Evolutionary conservation across 345 rosid species (phyloP).

Genomic region (Cochlearia excelsa): DNA sequence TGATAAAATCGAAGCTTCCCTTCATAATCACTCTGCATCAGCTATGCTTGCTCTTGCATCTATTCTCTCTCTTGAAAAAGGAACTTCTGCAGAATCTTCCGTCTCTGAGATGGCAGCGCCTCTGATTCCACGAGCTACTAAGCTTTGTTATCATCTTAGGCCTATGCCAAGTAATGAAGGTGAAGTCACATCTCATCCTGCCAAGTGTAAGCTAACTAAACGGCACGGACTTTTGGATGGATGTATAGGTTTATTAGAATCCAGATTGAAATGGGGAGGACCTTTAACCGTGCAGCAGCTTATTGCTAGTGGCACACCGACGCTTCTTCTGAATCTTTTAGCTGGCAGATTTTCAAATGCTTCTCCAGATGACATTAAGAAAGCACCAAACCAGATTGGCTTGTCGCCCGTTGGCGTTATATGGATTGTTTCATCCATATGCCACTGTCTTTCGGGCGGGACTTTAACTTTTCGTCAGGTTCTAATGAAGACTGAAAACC

Average conservation of each 20-base stretch:
- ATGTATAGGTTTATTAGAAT: slow-evolving; percentile 84
- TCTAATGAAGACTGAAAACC: slow-evolving; percentile 55
- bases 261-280: slow-evolving; percentile 80
- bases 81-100: slow-evolving; percentile 67
- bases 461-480: slow-evolving; percentile 70
- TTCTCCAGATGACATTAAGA: slow-evolving; percentile 44
- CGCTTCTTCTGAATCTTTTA: slow-evolving; percentile 68
- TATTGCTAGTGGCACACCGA: slow-evolving; percentile 78
- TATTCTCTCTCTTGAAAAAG: slow-evolving; percentile 85
- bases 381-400: slow-evolving; percentile 44
- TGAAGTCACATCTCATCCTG: slow-evolving; percentile 31
- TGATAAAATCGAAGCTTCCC: slow-evolving; percentile 51
- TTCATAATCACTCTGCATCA: slow-evolving; percentile 70
- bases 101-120: slow-evolving; percentile 73
- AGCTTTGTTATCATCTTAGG: slow-evolving; percentile 72
- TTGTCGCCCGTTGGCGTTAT: slow-evolving; percentile 83
- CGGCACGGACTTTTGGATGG: slow-evolving; percentile 96
- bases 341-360: slow-evolving; percentile 42
- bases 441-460: slow-evolving; percentile 83
- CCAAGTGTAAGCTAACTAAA: slow-evolving; percentile 47
- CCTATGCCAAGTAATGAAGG: slow-evolving; percentile 45
- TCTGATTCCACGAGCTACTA: slow-evolving; percentile 81
- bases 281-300: slow-evolving; percentile 77
- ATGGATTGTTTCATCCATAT: slow-evolving; percentile 84
- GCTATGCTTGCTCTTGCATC: slow-evolving; percentile 96